A percentile compares a stretch with the other conserved stretches of the same genome.
Conservation (phyloP, 257 asterid species). For the Ligustrum vulgare region DNA sequence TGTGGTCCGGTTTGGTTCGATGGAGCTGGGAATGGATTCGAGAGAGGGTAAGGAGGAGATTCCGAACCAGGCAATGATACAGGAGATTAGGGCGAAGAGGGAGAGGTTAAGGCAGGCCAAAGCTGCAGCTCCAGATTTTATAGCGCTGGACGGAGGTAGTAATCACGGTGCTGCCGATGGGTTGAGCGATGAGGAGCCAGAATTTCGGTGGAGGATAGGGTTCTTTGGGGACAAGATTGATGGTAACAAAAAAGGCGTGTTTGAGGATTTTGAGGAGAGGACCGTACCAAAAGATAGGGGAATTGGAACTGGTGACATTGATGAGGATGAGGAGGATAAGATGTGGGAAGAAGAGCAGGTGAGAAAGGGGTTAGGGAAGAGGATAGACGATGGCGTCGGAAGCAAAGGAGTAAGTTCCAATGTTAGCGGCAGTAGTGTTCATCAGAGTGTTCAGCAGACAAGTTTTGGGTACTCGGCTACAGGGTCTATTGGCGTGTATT, state of each 20-base stretch:
- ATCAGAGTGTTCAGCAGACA: constrained; percentile 41
- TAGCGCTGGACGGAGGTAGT: constrained; percentile 88
- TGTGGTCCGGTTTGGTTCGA: constrained; percentile 37
- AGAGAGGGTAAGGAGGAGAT: constrained; percentile 50
- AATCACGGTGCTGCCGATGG: constrained; percentile 98
- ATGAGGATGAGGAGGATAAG: constrained; percentile 87
- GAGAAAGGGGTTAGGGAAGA: constrained; percentile 91
- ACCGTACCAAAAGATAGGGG: constrained; percentile 45
- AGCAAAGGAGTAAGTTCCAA: constrained; percentile 42
- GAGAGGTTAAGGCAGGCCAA: constrained; percentile 83
- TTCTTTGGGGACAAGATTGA: constrained; percentile 73
- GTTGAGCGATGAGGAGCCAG: constrained; percentile 97
- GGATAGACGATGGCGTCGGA: constrained; percentile 68
- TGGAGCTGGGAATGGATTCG: constrained; percentile 44
- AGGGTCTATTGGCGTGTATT: constrained; percentile 42
- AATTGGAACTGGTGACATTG: constrained; percentile 38
- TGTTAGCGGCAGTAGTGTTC: constrained; percentile 36
- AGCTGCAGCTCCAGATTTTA: constrained; percentile 82
- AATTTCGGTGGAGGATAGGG: constrained; percentile 77
- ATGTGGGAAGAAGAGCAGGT: constrained; percentile 99
- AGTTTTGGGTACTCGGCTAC: constrained; percentile 37
- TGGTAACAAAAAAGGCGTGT: constrained; percentile 74
- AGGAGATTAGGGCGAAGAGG: constrained; percentile 79
- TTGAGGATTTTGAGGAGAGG: constrained; percentile 76
- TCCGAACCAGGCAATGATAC: constrained; percentile 72